Evolutionary conservation across 106 monocot species (phyloP), one percentile per base, ranked within the genome.

Genomic region (Apostasia shenzhenica): DNA sequence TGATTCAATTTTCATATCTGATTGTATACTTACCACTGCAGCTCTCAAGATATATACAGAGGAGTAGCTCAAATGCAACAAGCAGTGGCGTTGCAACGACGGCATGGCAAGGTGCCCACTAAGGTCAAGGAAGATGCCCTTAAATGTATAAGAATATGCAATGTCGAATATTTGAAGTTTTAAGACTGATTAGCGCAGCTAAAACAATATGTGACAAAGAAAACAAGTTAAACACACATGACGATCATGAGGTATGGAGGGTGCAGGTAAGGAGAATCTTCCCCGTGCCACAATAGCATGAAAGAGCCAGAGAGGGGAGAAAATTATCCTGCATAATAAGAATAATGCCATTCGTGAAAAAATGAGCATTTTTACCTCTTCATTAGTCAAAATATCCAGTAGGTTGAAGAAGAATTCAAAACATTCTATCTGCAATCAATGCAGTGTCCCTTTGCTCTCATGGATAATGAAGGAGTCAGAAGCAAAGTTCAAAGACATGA

Each of bases 91-190:
- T 78, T 43, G 88, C 95, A 49, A 92, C 95, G 70, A 92, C 48
- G 70, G 86, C 65, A 82, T 95, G 95, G 79, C 95, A 95, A 44
- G 95, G 95, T 45, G 95, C 88, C 95, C 95, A 95, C 95, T 95
- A 56, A 48, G 38, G 14, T 67, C 26, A 44, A 54, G 62, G 67
- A 42, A 56, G 3, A 56, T 5, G 9, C 8, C 11, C 54, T 48
- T 6, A 41, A 77, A 46, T 3, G 9, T 59, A 60, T 41, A 75
- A 45, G 11, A 43, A 4, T 2, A 48, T 41, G 51, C 10, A 56
- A 60, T 37, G 5, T 14, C 4, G 6, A 50, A 50, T 4, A 50
- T 50, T 5, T 50, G 4, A 50, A 65, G 7, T 37, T 61, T n/a
- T 14, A 72, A 61, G 6, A 8, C 2, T 2, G 14, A 39, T 51